Conservation (phyloP, 495 filamentous ascomycete species). For the Letharia columbiana region DNA sequence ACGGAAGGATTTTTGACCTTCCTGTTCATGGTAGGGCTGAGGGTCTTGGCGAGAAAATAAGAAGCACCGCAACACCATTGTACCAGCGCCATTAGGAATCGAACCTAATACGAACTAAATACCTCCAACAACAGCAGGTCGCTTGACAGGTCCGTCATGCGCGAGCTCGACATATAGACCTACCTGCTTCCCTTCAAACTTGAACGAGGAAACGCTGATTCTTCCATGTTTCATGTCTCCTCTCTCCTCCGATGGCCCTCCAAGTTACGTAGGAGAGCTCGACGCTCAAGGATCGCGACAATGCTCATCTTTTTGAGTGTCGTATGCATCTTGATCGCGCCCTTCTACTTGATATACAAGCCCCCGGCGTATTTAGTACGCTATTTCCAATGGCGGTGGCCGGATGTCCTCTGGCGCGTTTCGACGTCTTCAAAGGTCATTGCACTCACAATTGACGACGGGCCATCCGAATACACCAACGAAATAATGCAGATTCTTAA, state of each 20-base stretch:
- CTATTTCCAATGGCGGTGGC: constrained; percentile 60
- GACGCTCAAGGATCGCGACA: constrained; percentile 46
- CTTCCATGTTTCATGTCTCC: constrained; percentile 29
- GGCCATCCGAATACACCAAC: constrained; percentile 62
- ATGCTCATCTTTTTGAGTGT: constrained; percentile 43
- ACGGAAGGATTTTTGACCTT: too few relatives aligned
- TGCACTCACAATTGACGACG: constrained; percentile 80
- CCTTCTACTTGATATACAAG: constrained; percentile 64
- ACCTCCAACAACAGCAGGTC: too few relatives aligned
- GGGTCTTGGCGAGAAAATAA: neutral
- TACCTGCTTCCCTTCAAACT: neutral
- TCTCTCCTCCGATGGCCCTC: constrained; percentile 43
- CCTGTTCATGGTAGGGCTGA: neutral
- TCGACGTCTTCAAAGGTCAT: constrained; percentile 50
- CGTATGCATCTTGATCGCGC: constrained; percentile 41
- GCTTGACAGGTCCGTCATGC: too few relatives aligned
- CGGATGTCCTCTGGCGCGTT: constrained; percentile 66
- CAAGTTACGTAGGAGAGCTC: constrained; percentile 44
- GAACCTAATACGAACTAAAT: too few relatives aligned
- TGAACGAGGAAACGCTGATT: constrained; percentile 20
- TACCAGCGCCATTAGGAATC: too few relatives aligned
- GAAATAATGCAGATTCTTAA: constrained; percentile 59
- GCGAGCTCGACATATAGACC: too few relatives aligned
- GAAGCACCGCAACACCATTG: too few relatives aligned
- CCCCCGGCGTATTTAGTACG: constrained; percentile 58